Base-by-base conservation (phyloP, 768 basidiomycete genomes). In the Leucocoprinus sp. region DNA sequence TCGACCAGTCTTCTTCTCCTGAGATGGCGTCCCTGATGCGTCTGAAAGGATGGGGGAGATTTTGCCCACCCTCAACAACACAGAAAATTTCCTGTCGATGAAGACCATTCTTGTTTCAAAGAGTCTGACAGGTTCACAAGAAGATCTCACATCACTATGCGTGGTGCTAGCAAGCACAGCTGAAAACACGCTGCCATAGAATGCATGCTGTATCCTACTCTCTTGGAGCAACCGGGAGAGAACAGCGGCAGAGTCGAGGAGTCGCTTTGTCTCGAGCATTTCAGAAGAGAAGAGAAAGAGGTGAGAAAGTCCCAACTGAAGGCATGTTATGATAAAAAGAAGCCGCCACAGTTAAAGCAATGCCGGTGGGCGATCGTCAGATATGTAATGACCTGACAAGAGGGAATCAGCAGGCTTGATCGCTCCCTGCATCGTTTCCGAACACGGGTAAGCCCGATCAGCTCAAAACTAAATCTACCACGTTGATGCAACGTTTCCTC, bases 1-100 rank as follows among this genome's bases (percentile, higher is more conserved):
- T 71, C 7, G 79, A 74, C 54, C 88, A 76, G 55, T 82, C 74
- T 26, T 78, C 72, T 56, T 68, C 80, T 22, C 75, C 76, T 23
- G 77, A 64, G 43, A 86, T 58, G 9, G 88, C 86, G 52, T 89
- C 84, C 46, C 88, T 79, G 37, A 87, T 84, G 48, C 82, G 78
- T 48, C 85, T 78, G 60, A 90, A 92, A 0, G 86, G 82, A 60
- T 90, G 81, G 0, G 71, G 62, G 24, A 67, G 73, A 34, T 65
- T 61, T 27, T 75, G 62, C n/a, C 81, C 78, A 37, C 80, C 79
- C 62, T 90, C 82, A 50, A 89, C 86, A 59, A 92, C 80, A 60
- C 88, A 91, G 52, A 72, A 81, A 43, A 92, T 84, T 64, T 92
- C 88, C 89, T 91, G 61, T 4, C 37, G 27, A 33, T 29, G 60